Evolutionary conservation across 2,329 filamentous ascomycete species (phyloP).

Genomic region (Sporothrix curviconia): DNA sequence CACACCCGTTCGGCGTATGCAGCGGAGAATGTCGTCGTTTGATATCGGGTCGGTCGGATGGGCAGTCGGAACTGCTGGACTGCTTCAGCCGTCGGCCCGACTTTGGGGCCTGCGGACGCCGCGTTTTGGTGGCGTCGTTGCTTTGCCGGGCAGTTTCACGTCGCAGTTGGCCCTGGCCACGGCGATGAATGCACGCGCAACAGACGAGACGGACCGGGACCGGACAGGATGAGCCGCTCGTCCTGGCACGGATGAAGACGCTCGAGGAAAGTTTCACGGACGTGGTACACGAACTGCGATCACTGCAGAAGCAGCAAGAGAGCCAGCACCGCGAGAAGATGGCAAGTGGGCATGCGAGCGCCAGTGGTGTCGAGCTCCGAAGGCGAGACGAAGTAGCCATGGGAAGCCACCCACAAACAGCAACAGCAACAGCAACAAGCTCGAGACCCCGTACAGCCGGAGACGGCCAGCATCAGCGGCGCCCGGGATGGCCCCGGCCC

Average conservation of each 20-base stretch:
- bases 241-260: slow-evolving; percentile 86
- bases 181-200: slow-evolving; percentile 39
- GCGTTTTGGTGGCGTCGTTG: slow-evolving; percentile 43
- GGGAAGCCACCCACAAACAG: slow-evolving; percentile 3
- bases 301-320: slow-evolving; percentile 39
- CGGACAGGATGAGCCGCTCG: slow-evolving; percentile 69
- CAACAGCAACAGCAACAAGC: slow-evolving; percentile 14
- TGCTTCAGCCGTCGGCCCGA: slow-evolving; percentile 48
- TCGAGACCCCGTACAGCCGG: neutral
- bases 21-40: slow-evolving; percentile 53
- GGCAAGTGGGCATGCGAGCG: slow-evolving; percentile 27
- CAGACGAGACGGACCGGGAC: slow-evolving; percentile 38
- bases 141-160: slow-evolving; percentile 68
- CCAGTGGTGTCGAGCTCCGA: slow-evolving; percentile 43
- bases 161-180: slow-evolving; percentile 73
- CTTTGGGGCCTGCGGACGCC: slow-evolving; percentile 36
- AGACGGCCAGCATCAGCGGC: neutral
- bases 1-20: slow-evolving; percentile 34
- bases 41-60: slow-evolving; percentile 59
- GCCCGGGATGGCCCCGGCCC: neutral
- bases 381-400: slow-evolving; percentile 31
- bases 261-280: slow-evolving; percentile 87
- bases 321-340: slow-evolving; percentile 2
- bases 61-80: slow-evolving; percentile 53
- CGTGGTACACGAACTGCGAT: slow-evolving; percentile 73